Conservation (phyloP, 495 filamentous ascomycete genomes). For the Xylaria bambusicola region DNA sequence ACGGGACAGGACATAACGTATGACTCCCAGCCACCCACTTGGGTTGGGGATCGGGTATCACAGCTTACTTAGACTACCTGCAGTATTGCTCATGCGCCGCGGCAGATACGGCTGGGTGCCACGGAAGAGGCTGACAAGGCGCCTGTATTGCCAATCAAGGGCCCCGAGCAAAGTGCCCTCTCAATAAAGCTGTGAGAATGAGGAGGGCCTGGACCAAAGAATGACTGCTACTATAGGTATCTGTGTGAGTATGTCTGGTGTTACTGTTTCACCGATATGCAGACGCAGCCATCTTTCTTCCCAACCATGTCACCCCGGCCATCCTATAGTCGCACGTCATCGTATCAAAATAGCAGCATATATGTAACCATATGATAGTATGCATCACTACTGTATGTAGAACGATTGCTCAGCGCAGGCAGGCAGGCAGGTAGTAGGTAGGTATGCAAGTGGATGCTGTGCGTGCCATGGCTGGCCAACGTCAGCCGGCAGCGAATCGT, state of each 20-base stretch:
- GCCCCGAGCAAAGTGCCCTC: background rate
- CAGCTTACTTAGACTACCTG: constrained; percentile 1
- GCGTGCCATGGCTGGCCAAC: background rate
- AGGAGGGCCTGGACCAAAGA: background rate
- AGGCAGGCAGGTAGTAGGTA: background rate
- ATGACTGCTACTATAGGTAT: too few relatives aligned
- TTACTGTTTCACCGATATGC: constrained; percentile 1
- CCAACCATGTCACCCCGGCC: background rate
- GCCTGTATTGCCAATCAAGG: constrained; percentile 17
- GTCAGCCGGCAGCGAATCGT: constrained; percentile 7
- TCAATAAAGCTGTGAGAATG: background rate
- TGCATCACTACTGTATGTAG: background rate
- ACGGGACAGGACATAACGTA: background rate
- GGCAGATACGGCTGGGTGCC: constrained; percentile 5
- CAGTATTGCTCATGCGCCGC: constrained; percentile 1
- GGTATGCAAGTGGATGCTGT: background rate
- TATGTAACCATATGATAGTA: background rate
- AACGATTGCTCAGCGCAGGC: background rate
- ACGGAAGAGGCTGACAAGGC: constrained; percentile 10
- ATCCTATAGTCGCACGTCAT: constrained; percentile 11
- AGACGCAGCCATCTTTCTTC: background rate
- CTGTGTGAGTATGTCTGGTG: too few relatives aligned
- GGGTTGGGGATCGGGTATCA: background rate
- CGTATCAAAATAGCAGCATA: constrained; percentile 13
- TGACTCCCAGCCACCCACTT: constrained; percentile 3